Evolutionary conservation across 2,329 filamentous ascomycete genomes (phyloP).

Genomic region (Akanthomyces dipterigenus): DNA sequence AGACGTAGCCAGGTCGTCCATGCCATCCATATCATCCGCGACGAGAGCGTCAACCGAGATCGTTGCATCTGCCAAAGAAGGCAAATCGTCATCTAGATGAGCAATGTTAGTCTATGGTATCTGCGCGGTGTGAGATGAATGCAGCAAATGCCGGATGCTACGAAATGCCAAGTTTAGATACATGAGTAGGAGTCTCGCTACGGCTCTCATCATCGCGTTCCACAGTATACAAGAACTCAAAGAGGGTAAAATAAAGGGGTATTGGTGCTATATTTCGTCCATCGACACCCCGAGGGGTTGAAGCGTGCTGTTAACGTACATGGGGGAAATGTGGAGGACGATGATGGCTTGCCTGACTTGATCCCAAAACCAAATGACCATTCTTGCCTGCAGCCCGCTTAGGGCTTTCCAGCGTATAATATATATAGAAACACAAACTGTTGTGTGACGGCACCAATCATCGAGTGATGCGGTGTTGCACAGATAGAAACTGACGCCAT

Average conservation of each 20-base stretch:
- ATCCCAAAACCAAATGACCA: constrained; percentile 20
- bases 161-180: constrained; percentile 32
- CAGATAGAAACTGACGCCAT: constrained; percentile 24
- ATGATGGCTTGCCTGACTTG: constrained; percentile 62
- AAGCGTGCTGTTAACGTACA: constrained; percentile 57
- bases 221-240: constrained; percentile 30
- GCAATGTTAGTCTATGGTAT: constrained; percentile 34
- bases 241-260: constrained; percentile 28
- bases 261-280: constrained; percentile 36
- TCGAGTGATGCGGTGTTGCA: constrained; percentile 17
- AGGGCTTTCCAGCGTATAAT: constrained; percentile 18
- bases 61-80: constrained; percentile 53
- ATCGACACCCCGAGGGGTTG: constrained; percentile 27
- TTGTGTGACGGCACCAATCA: background rate
- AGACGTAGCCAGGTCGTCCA: constrained; percentile 19
- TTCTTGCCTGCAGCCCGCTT: constrained; percentile 20
- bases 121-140: constrained; percentile 15
- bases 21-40: constrained; percentile 42
- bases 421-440: constrained; percentile 13
- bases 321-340: constrained; percentile 56
- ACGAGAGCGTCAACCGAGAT: constrained; percentile 63
- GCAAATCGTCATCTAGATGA: constrained; percentile 55
- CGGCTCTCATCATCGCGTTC: constrained; percentile 59
- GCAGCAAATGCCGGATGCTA: constrained; percentile 20
- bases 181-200: constrained; percentile 39